A percentile compares a stretch with the other conserved stretches of the same genome.
Conservation (phyloP, 164 flowering plant genomes). For the Aristolochia contorta region DNA sequence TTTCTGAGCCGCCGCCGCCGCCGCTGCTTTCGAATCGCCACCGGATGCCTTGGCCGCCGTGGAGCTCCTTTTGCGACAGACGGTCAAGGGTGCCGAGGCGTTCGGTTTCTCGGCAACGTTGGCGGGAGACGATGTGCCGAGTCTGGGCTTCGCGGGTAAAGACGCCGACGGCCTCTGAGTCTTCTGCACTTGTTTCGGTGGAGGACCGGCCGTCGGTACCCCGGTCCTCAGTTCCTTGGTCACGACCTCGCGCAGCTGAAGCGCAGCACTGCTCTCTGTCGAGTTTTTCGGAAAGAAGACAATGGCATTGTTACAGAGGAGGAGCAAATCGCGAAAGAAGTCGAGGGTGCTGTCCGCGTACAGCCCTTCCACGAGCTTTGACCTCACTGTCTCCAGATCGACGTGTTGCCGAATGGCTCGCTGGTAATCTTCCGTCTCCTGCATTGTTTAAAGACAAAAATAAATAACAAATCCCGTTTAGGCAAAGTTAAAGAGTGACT, state of each 20-base stretch:
- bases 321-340: conserved; percentile 53
- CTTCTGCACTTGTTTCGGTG: not conserved
- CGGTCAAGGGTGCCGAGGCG: conserved; percentile 3
- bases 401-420: conserved; percentile 48
- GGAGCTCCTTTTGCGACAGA: conserved; percentile 18
- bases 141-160: not conserved
- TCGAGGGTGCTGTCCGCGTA: conserved; percentile 30
- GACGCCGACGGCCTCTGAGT: not conserved
- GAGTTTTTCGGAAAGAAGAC: conserved; percentile 41
- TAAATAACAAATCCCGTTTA: not conserved
- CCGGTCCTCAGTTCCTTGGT: conserved; percentile 22
- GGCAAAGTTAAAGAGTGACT: not conserved
- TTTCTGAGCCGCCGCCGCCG: too few species aligned
- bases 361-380: conserved; percentile 34
- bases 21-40: conserved; percentile 1
- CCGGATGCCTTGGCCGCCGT: conserved; percentile 7
- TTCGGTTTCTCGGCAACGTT: conserved; percentile 3
- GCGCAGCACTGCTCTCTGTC: conserved; percentile 35
- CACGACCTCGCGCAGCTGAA: conserved; percentile 35
- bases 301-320: conserved; percentile 56
- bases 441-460: conserved; percentile 5
- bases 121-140: not conserved
- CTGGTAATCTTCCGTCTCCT: conserved; percentile 43
- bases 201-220: not conserved
- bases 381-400: conserved; percentile 42